These are phyloP conservation scores for Fusarium marasasianum DNA, from an alignment of 2,329 filamentous ascomycete genomes.

Conservation along the genomic window DNA sequence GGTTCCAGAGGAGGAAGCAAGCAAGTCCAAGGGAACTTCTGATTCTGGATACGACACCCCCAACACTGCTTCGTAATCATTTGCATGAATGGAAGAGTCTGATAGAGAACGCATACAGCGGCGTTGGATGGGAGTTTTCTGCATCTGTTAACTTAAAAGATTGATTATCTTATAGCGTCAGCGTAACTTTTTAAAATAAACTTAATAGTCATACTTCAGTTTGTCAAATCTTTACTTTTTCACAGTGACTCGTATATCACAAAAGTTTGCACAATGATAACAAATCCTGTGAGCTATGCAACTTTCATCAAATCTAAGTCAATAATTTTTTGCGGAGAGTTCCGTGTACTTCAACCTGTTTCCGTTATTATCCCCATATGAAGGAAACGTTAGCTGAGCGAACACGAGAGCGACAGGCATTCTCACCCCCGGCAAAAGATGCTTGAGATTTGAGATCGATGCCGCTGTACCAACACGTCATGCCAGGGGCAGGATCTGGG, in stretches of 20 bases:
- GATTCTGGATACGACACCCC: slow-evolving; percentile 49
- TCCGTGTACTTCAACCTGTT: not conserved
- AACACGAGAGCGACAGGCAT: slow-evolving; percentile 30
- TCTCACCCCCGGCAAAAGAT: slow-evolving; percentile 7
- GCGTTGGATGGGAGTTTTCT: slow-evolving; percentile 20
- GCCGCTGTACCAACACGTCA: slow-evolving; percentile 1
- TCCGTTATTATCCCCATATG: not conserved
- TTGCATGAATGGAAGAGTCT: not conserved
- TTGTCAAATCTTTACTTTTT: not conserved
- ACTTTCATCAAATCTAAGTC: not conserved
- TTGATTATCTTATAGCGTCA: not conserved
- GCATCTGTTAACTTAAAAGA: not conserved
- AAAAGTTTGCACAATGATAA: not conserved
- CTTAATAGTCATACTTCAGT: not conserved
- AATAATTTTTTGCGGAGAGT: not conserved
- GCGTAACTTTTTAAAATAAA: not conserved
- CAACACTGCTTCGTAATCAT: slow-evolving; percentile 27
- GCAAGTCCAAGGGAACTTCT: slow-evolving; percentile 44
- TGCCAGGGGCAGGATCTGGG: slow-evolving; percentile 8
- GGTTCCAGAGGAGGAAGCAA: slow-evolving; percentile 4
- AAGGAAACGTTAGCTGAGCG: slow-evolving; percentile 5
- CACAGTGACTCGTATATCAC: not conserved
- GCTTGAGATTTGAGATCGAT: slow-evolving; percentile 17
- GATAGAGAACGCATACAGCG: not conserved
- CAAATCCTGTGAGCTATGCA: not conserved